phyloP scores from a whole-genome alignment of 2,329 filamentous ascomycete genomes.

The Aspergillus ibericus region DNA sequence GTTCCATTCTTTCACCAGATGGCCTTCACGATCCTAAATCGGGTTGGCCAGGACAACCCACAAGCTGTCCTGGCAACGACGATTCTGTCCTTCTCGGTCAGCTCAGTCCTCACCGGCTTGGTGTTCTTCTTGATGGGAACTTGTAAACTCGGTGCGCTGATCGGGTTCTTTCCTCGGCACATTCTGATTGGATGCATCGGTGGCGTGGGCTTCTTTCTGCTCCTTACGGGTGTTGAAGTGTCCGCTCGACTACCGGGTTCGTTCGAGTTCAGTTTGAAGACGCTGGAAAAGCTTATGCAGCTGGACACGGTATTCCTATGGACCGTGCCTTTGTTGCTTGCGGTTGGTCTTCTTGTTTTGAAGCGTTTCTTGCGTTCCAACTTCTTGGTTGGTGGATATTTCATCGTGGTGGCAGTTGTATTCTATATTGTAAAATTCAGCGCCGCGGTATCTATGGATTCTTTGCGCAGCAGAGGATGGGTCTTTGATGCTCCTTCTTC shows the following conservation, averaged over 20 bases:
- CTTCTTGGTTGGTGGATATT: slow-evolving; percentile 83
- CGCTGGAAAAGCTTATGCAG: slow-evolving; percentile 71
- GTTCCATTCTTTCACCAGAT: slow-evolving; percentile 99
- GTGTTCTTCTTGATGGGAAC: slow-evolving; percentile 90
- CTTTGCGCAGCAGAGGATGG: slow-evolving; percentile 76
- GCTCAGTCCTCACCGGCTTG: slow-evolving; percentile 83
- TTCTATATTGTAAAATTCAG: slow-evolving; percentile 48
- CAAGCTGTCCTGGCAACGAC: slow-evolving; percentile 91
- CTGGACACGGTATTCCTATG: slow-evolving; percentile 77
- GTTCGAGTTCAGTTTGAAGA: slow-evolving; percentile 76
- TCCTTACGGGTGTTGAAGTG: slow-evolving; percentile 90
- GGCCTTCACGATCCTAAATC: slow-evolving; percentile 80
- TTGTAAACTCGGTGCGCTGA: slow-evolving; percentile 84
- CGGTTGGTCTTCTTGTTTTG: slow-evolving; percentile 71
- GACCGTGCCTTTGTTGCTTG: slow-evolving; percentile 74
- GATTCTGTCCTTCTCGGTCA: slow-evolving; percentile 85
- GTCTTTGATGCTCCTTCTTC: slow-evolving; percentile 84
- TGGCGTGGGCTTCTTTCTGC: slow-evolving; percentile 91
- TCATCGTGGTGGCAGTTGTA: slow-evolving; percentile 72
- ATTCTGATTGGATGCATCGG: slow-evolving; percentile 97
- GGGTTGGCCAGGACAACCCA: slow-evolving; percentile 75
- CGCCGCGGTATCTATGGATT: slow-evolving; percentile 65
- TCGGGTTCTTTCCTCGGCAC: slow-evolving; percentile 94
- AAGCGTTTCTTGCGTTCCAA: slow-evolving; percentile 77
- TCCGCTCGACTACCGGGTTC: slow-evolving; percentile 84